Base-by-base conservation (phyloP, 2,329 filamentous ascomycete species). In the Sclerotinia borealis region DNA sequence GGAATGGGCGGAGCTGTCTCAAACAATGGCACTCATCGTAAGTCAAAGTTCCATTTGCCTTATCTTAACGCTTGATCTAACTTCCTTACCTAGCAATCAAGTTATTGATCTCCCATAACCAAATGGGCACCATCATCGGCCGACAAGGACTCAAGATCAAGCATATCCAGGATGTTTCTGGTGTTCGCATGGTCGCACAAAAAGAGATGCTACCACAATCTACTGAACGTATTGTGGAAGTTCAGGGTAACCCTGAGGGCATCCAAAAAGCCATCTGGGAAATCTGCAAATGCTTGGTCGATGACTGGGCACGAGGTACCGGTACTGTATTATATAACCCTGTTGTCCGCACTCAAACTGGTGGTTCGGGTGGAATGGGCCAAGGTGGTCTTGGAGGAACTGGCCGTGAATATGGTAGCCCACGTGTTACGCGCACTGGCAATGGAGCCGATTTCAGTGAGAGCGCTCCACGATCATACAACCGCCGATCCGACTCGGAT, bases 161-260 rank as follows among this genome's bases (percentile, higher is more conserved):
- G 84, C 91, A 97, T 76, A 99, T 99, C 71, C 95, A 99, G 77
- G 95, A 99, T 76, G 88, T 87, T 36, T 98, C 95, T 6, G 93
- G 93, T 68, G 95, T 98, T 64, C 93, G 95, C 75, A 99, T 99
- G 95, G 93, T 99, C 55, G 95, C 95, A 47, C 95, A 99, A 78
- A 99, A 99, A 80, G 95, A 99, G 74, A 99, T 99, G 95, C 87
- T 99, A 9, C 95, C 95, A 41, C 95, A 99, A 77, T 99, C 95
- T 7, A 99, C 95, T 39, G 95, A 99, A 81, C 90, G 95, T 68
- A 93, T 99, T 72, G 95, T 99, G 68, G 95, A 99, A 76, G 89
- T 99, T 51, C 93, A 97, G 76, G 95, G 95, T 71, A 93, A 90
- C 22, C 93, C 95, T 19, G 92, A 96, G 62, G 93, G 93, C 65